Percentiles rank a stretch among this genome's conserved stretches.
These are phyloP conservation scores for Magnolia officinalis DNA, from an alignment of 164 flowering plant genomes.

Conservation along the genomic window DNA sequence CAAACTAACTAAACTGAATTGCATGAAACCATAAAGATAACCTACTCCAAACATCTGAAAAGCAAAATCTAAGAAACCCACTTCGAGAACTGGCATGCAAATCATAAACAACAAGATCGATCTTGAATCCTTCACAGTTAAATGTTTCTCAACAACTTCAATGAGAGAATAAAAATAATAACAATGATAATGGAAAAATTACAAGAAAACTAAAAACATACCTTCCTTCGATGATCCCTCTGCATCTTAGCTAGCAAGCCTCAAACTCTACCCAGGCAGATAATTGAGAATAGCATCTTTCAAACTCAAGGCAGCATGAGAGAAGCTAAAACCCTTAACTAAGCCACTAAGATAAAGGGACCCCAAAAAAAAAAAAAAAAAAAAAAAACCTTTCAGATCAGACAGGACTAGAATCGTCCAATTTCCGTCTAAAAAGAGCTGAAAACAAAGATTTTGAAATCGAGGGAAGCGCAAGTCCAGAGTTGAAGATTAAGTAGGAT, in stretches of 20 bases:
- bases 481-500: no score
- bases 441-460: not conserved
- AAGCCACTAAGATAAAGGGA: not conserved
- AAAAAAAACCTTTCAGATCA: not conserved
- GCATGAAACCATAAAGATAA: not conserved
- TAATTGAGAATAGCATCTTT: not conserved
- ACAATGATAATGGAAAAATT: not conserved
- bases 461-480: not conserved
- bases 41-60: not conserved
- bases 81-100: not conserved
- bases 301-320: no score
- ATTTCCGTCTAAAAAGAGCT: not conserved
- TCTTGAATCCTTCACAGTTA: not conserved
- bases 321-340: not conserved
- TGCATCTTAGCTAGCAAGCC: slow-evolving; percentile 56
- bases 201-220: slow-evolving; percentile 8
- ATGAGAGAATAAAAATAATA: not conserved
- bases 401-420: not conserved
- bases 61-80: not conserved
- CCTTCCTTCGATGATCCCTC: slow-evolving; percentile 81
- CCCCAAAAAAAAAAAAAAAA: not conserved
- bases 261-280: slow-evolving; percentile 14
- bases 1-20: not conserved
- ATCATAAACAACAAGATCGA: not conserved
- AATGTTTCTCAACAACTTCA: not conserved